phyloP scores from a whole-genome alignment of 2,329 filamentous ascomycete species.

The Aspergillus transmontanensis region DNA sequence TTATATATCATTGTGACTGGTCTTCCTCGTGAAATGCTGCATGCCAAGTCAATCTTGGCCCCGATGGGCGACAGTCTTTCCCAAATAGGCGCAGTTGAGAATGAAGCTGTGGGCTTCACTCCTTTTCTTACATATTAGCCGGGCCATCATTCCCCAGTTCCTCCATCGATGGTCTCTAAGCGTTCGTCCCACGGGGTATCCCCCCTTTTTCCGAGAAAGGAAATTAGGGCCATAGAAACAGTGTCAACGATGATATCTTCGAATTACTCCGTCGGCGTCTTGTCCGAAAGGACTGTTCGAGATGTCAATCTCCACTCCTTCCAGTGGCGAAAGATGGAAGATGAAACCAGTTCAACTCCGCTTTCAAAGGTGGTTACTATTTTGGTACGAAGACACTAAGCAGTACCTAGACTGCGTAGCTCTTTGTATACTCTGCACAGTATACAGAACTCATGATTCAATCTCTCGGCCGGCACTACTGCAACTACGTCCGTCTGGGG shows the following conservation, averaged over 20 bases:
- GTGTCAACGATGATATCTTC: background rate
- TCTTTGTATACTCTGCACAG: no score
- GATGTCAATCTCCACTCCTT: background rate
- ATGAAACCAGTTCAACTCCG: background rate
- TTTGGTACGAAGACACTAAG: background rate
- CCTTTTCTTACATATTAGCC: background rate
- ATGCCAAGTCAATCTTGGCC: background rate
- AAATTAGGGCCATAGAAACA: background rate
- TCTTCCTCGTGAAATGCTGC: background rate
- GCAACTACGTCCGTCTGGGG: no score
- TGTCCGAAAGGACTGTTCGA: background rate
- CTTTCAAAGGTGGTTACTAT: background rate
- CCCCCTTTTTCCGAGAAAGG: background rate
- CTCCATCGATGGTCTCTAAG: background rate
- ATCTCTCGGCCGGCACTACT: no score
- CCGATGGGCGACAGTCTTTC: background rate
- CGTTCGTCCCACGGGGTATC: background rate
- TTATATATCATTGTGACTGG: background rate
- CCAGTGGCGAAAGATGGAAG: background rate
- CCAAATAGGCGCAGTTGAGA: background rate
- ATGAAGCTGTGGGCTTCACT: background rate
- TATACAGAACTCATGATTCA: no score
- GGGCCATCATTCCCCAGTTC: background rate
- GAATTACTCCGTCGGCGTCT: background rate
- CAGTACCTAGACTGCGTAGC: no score